Evolutionary conservation across 768 basidiomycete genomes (phyloP), one percentile per base, ranked within the genome.

Genomic region (Tulasnella sp.): DNA sequence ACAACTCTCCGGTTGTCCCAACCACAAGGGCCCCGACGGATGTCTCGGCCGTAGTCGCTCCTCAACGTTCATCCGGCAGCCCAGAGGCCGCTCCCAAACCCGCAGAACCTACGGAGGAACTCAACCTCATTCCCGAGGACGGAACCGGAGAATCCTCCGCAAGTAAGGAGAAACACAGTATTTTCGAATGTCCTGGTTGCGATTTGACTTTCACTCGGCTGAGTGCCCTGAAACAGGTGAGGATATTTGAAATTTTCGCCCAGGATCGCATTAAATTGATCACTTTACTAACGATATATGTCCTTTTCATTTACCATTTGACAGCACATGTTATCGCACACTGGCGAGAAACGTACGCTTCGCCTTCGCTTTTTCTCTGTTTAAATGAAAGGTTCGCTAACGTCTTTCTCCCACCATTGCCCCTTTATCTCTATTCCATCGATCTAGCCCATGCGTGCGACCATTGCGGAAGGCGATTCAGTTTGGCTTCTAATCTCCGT

Each of bases 161-260:
- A 6, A 42, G 26, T 23, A 46, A 46, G 55, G 42, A 40, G 6
- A 75, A 75, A 42, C 39, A n/a, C 9, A 75, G 39, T 9, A 57
- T 71, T 32, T 77, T 77, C 70, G 69, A 77, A 18, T 77, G 77
- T 44, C 77, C 77, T 15, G 77, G 77, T 26, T 77, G 77, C 46
- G 77, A 77, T 57, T 44, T 77, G 42, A 77, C 77, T 37, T 77
- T 77, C 46, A 73, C 70, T 26, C 67, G 77, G 13, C 55, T 77
- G 39, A 77, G 77, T 37, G 77, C 77, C 35, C 71, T 77, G 77
- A 77, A 77, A 39, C 77, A 77, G 70, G 77, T 77, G 77, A 77
- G 70, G 23, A 32, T 6, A 67, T 67, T 67, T 35, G 32, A 61
- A 76, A 39, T 70, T 76, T 51, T 51, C 23, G 44, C 10, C 7